These are phyloP conservation scores for Metarhizium rileyi DNA, from an alignment of 2,329 filamentous ascomycete species.

Conservation along the genomic window DNA sequence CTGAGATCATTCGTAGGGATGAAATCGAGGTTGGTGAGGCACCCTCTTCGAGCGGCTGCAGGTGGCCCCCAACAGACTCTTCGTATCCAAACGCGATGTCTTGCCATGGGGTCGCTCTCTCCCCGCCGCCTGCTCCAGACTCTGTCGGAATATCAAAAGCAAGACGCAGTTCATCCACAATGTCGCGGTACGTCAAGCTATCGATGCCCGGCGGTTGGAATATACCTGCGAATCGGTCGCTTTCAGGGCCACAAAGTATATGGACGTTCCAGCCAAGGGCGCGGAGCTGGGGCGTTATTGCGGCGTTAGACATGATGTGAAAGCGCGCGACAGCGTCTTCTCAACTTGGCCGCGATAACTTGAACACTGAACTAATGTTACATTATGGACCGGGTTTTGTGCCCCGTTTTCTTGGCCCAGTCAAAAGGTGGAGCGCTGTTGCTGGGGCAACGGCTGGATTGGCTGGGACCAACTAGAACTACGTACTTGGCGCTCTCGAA, in stretches of 20 bases:
- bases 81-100: slow-evolving; percentile 5
- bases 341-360: too few relatives aligned
- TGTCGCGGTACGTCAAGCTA: slow-evolving; percentile 9
- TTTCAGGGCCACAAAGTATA: neutral
- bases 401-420: too few relatives aligned
- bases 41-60: neutral
- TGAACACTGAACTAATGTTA: neutral
- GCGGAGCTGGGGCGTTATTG: neutral
- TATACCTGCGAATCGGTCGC: slow-evolving; percentile 1
- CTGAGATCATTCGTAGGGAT: neutral
- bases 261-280: neutral
- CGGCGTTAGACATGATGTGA: neutral
- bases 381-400: too few relatives aligned
- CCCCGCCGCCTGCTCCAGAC: neutral
- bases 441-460: too few relatives aligned
- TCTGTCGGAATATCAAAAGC: slow-evolving; percentile 9
- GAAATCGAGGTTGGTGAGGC: neutral
- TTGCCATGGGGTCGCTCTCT: slow-evolving; percentile 2
- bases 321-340: neutral
- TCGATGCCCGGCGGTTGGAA: neutral
- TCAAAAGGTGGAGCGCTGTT: too few relatives aligned
- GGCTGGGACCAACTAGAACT: too few relatives aligned
- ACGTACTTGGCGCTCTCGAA: too few relatives aligned
- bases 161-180: slow-evolving; percentile 10
- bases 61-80: neutral